A percentile compares a stretch with the other conserved stretches of the same genome.
phyloP scores from a whole-genome alignment of 345 rosid genomes.

The Balakata baccata region DNA sequence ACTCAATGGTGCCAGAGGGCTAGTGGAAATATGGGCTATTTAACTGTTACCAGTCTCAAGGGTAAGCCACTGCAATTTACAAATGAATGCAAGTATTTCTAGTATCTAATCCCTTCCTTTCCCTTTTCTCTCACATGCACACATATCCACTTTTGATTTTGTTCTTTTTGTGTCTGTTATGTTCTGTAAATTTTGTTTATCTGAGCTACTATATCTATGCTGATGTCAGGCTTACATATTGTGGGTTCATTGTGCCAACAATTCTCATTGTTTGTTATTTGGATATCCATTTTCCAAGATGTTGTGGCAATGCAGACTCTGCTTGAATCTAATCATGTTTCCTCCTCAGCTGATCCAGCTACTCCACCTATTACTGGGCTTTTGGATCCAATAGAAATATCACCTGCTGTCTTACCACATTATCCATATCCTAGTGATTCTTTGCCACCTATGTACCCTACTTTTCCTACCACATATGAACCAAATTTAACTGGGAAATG shows the following conservation, averaged over 20 bases:
- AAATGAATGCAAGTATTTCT: slow-evolving; percentile 9
- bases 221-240: slow-evolving; percentile 31
- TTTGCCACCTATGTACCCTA: slow-evolving; percentile 78
- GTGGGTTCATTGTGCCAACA: slow-evolving; percentile 58
- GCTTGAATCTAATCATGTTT: slow-evolving; percentile 42
- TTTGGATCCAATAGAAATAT: slow-evolving; percentile 87
- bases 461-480: slow-evolving; percentile 68
- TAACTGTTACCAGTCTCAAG: slow-evolving; percentile 40
- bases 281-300: slow-evolving; percentile 69
- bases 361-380: slow-evolving; percentile 63
- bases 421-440: slow-evolving; percentile 54
- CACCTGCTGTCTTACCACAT: slow-evolving; percentile 75
- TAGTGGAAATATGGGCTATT: slow-evolving; percentile 49
- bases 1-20: slow-evolving; percentile 50
- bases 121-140: background rate
- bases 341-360: slow-evolving; percentile 54
- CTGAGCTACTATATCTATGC: slow-evolving; percentile 5
- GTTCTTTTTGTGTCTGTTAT: background rate
- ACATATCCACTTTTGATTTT: background rate
- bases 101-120: background rate
- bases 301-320: slow-evolving; percentile 40
- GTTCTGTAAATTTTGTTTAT: background rate
- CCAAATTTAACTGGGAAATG: slow-evolving; percentile 89
- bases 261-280: slow-evolving; percentile 55
- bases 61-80: slow-evolving; percentile 35